Evolutionary conservation across 2,329 filamentous ascomycete species (phyloP).

Genomic region (Fonsecaea pedrosoi): DNA sequence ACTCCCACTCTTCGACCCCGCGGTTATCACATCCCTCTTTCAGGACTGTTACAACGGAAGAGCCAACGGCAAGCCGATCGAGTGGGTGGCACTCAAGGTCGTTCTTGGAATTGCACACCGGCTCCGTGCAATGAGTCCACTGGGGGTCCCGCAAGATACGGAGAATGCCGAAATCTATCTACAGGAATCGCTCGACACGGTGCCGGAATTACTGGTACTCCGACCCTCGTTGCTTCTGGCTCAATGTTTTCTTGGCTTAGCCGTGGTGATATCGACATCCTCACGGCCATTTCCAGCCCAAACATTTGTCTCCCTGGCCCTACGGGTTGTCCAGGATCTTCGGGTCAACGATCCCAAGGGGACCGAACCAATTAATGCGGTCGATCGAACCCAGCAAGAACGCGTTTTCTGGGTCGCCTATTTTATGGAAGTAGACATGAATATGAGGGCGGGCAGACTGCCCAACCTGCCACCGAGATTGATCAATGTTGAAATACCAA

Average conservation of each 20-base stretch:
- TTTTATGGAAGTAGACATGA: conserved; percentile 69
- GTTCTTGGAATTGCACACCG: conserved; percentile 88
- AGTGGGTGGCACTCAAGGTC: conserved; percentile 96
- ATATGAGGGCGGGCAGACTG: conserved; percentile 22
- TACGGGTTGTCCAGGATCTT: conserved; percentile 68
- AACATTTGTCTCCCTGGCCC: conserved; percentile 85
- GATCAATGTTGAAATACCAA: conserved; percentile 94
- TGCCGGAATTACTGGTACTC: conserved; percentile 88
- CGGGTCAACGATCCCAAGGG: conserved; percentile 19
- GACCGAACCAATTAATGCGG: conserved; percentile 84
- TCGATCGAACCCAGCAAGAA: conserved; percentile 88
- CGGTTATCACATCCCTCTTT: conserved; percentile 95
- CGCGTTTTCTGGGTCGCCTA: conserved; percentile 79
- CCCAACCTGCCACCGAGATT: conserved; percentile 44
- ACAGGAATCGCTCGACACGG: conserved; percentile 94
- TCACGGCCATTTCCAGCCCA: conserved; percentile 94
- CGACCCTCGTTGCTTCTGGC: conserved; percentile 94
- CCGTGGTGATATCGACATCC: conserved; percentile 91
- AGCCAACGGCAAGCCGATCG: conserved; percentile 90
- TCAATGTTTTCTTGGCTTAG: conserved; percentile 91
- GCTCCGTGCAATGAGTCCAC: conserved; percentile 92
- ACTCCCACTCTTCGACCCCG: conserved; percentile 94
- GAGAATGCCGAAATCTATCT: conserved; percentile 92
- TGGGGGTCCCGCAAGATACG: conserved; percentile 87
- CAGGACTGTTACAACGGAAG: conserved; percentile 91